Evolutionary conservation across 257 asterid genomes (phyloP), one percentile per base, ranked within the genome.

Genomic region (Gentiana dahurica): DNA sequence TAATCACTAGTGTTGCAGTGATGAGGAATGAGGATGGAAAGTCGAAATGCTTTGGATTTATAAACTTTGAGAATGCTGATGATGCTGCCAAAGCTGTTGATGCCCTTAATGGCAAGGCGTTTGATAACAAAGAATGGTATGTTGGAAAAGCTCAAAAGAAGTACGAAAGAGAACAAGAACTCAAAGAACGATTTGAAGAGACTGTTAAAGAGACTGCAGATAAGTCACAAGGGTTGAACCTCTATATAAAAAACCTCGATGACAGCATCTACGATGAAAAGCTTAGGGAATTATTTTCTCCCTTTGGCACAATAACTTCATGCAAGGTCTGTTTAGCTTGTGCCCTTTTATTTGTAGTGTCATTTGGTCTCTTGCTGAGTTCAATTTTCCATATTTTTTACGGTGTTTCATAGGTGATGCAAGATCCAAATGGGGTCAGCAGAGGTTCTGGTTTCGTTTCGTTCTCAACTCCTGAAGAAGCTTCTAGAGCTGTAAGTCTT

Each of bases 371-470:
- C 36, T 37, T 2, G 12, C 53, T 39, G 50, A 34, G 51, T 10
- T 51, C 36, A 24, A 34, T 8, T 34, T 39, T 8, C 36, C 12
- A 10, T 15, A 6, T 8, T 38, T 8, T 50, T 0, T 32, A 2
- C 46, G 34, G 51, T 66, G 7, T 69, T 54, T 62, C 1, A 55
- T 55, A 90, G 98, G 98, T 90, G 55, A 86, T 90, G 98, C 74
- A 82, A 60, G 98, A 86, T 61, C 91, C 89, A 48, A 85, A 73
- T 63, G 96, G 98, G 49, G 73, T 78, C 54, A 90, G 98, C 84
- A 77, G 83, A 64, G 98, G 98, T 33, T 90, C 94, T 13, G 98
- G 95, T n/a, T 90, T 90, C 84, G 98, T 90, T 69, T 95, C 96
- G 36, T 90, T 84, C 68, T 75, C 94, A 65, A 78, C 89, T 6